Evolutionary conservation across 2,329 filamentous ascomycete genomes (phyloP).

Genomic region (Blastomyces gilchristii): DNA sequence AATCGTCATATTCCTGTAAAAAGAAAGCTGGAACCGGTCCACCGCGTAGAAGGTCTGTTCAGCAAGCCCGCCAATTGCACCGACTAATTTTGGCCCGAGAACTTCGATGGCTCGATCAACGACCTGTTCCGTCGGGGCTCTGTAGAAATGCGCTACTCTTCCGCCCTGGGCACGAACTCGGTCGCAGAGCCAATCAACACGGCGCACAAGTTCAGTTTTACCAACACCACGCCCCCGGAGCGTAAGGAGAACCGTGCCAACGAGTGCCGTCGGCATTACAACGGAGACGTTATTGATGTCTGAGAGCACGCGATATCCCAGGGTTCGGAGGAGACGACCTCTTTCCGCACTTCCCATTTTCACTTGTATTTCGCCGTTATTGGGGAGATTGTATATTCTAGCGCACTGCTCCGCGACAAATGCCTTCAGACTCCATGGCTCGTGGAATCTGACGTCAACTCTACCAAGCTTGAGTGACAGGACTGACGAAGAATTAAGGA

Average conservation of each 20-base stretch:
- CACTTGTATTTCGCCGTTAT: conserved; percentile 27
- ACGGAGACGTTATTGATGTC: conserved; percentile 96
- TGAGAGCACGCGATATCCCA: conserved; percentile 84
- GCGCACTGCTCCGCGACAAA: conserved; percentile 71
- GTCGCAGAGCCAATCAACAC: conserved; percentile 81
- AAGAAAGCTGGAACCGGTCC: conserved; percentile 91
- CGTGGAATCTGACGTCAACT: conserved; percentile 90
- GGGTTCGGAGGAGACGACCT: conserved; percentile 66
- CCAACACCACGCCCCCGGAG: conserved; percentile 86
- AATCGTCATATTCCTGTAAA: conserved; percentile 99
- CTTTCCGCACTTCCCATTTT: conserved; percentile 45
- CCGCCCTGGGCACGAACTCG: conserved; percentile 79
- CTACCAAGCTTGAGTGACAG: conserved; percentile 79
- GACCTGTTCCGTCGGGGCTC: conserved; percentile 65
- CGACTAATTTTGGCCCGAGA: conserved; percentile 78
- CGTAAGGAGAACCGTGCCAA: conserved; percentile 86
- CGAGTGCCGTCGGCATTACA: conserved; percentile 93
- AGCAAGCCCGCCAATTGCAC: conserved; percentile 63
- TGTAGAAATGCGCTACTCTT: conserved; percentile 85
- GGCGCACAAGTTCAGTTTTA: conserved; percentile 69
- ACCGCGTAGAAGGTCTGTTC: conserved; percentile 93
- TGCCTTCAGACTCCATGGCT: conserved; percentile 80
- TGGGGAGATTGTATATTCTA: conserved; percentile 39
- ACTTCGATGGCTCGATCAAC: conserved; percentile 86
- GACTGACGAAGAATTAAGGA: conserved; percentile 80